Evolutionary conservation across 108 stramenopile genomes (phyloP), one percentile per base, ranked within the genome.

Genomic region (Fistulifera pelliculosa): DNA sequence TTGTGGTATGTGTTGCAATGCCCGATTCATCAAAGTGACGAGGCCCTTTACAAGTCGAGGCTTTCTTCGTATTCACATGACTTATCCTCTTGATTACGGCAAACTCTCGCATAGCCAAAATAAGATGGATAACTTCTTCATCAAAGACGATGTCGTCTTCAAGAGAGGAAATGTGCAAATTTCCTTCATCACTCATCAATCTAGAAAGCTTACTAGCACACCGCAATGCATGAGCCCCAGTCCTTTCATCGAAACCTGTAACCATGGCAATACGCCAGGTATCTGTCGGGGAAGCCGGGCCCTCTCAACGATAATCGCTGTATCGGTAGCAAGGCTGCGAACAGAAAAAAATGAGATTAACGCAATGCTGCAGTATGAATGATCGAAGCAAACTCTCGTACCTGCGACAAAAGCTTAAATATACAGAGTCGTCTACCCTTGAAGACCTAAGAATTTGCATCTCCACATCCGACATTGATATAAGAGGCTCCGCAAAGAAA

Each of bases 401-500:
- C 67, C 65, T 58, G 38, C 31, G 49, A 41, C 70, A 76, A 49
- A 63, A 77, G 13, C 19, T n/a, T 19, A 44, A 16, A 49, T 73
- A 77, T 17, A 13, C 13, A 2, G 50, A 51, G 38, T 70, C 24
- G 7, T 28, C 38, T 17, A 47, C 26, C 17, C 41, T 15, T 25
- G 31, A 25, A 12, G 68, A 27, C 28, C 64, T 56, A n/a, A 77
- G 58, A 42, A 77, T 31, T 31, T 73, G 76, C 35, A 16, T 27
- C 42, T 69, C 49, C 6, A 77, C 49, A 31, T 69, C 71, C 21
- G 27, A 10, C n/a, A 77, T 24, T 14, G 68, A 57, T 44, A 70
- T 52, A 31, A 77, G 54, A 19, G 76, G 76, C 41, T 77, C 71
- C 12, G 56, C 67, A 41, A 55, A 47, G 8, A 69, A 39, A 22